Evolutionary conservation across 2,329 filamentous ascomycete species (phyloP), one percentile per base, ranked within the genome.

Genomic region (Dothidotthia symphoricarpi): DNA sequence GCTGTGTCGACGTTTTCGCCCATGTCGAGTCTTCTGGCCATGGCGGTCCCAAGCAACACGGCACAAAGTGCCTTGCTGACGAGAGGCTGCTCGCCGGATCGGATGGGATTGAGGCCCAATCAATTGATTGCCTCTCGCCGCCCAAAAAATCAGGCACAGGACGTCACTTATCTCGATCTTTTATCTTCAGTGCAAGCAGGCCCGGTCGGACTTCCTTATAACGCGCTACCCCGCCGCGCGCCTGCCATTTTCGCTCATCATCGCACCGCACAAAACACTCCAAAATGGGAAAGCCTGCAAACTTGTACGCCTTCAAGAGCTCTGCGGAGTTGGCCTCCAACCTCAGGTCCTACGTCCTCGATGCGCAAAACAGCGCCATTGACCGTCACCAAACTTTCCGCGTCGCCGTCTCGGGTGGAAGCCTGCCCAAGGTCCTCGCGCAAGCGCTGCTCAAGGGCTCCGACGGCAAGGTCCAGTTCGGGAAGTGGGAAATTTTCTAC

Each of bases 401-500:
- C 69, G 76, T 98, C 44, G 93, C 83, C 51, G 86, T 97, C 36
- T 97, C 91, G 0, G 93, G 93, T 54, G 93, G 93, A 55, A 96
- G 90, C 12, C 81, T 98, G 30, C 93, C 93, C 40, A 85, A 88
- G 62, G 87, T 84, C 11, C 83, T 98, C 28, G 88, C 89, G 30
- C 81, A 88, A 66, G 89, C 89, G 8, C 81, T 97, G 9, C 80
- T 97, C 16, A 63, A 80, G 14, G 68, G 73, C 43, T 74, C 70
- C 32, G 68, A 64, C 25, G 53, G 63, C 24, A 76, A 73, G 3
- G 70, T 90, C 53, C 75, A 85, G 57, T 95, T 94, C 70, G 75
- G 77, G 64, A 88, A 87, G 68, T 98, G 93, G 93, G 87, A 97
- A 61, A 88, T 98, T 63, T 98, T 97, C 77, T 97, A 96, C 69